phyloP scores from a whole-genome alignment of 768 basidiomycete species.

The Lactarius quietus region DNA sequence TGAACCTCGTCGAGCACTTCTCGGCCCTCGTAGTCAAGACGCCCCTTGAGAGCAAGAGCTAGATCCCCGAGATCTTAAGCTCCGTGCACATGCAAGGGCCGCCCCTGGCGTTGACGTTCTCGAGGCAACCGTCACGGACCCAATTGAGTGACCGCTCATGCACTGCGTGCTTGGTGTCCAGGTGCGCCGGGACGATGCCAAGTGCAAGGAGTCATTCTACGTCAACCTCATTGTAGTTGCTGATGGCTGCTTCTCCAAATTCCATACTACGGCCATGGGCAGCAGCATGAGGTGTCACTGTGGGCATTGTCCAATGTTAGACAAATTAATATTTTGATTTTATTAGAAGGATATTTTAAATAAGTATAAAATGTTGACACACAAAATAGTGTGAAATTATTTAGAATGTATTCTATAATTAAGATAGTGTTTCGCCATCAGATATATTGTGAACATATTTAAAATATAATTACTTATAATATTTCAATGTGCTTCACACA shows the following conservation, averaged over 20 bases:
- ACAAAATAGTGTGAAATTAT: too few relatives aligned
- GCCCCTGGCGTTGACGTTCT: slow-evolving; percentile 72
- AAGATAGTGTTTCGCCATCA: too few relatives aligned
- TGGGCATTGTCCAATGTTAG: too few relatives aligned
- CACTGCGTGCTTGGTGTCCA: slow-evolving; percentile 63
- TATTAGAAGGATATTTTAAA: too few relatives aligned
- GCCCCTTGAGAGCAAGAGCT: slow-evolving; percentile 52
- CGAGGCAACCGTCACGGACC: slow-evolving; percentile 78
- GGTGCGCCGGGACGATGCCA: slow-evolving; percentile 40
- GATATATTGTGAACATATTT: too few relatives aligned
- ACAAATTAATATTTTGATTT: too few relatives aligned
- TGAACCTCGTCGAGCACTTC: slow-evolving; percentile 81
- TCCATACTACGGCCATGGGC: slow-evolving; percentile 68
- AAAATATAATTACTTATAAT: too few relatives aligned
- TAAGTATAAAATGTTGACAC: too few relatives aligned
- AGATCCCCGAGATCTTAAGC: slow-evolving; percentile 70
- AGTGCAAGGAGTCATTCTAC: slow-evolving; percentile 50
- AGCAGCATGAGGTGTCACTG: slow-evolving; percentile 33
- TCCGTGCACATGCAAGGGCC: slow-evolving; percentile 61
- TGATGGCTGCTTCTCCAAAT: slow-evolving; percentile 95
- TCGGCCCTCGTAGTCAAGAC: slow-evolving; percentile 59
- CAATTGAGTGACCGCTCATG: slow-evolving; percentile 56
- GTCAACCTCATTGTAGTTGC: slow-evolving; percentile 85
- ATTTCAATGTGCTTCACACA: too few relatives aligned
- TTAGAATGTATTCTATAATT: too few relatives aligned